Conservation (phyloP, 2,329 filamentous ascomycete genomes). For the Zasmidium angulare region DNA sequence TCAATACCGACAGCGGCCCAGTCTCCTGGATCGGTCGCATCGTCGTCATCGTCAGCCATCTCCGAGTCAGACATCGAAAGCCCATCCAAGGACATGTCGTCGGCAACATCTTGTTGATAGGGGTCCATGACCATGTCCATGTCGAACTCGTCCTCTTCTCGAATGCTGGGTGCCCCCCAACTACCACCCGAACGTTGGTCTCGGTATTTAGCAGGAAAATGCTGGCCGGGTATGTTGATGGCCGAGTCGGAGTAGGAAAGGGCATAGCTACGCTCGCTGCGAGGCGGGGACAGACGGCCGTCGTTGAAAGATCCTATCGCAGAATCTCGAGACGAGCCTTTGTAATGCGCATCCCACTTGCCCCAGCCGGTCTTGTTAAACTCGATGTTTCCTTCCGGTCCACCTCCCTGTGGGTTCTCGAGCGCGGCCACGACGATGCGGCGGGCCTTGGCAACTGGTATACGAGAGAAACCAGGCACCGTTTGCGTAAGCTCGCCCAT, state of each 20-base stretch:
- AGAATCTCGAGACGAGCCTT: conserved; percentile 49
- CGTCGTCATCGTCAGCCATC: conserved; percentile 40
- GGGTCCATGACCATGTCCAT: conserved; percentile 61
- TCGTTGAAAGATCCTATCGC: conserved; percentile 39
- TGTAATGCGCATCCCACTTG: conserved; percentile 82
- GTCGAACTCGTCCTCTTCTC: conserved; percentile 57
- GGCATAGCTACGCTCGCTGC: conserved; percentile 47
- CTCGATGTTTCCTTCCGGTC: conserved; percentile 67
- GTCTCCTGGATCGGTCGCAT: conserved; percentile 93
- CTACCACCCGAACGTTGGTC: conserved; percentile 54
- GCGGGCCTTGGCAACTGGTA: conserved; percentile 85
- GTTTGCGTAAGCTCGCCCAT: conserved; percentile 92
- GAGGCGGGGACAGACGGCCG: conserved; percentile 47
- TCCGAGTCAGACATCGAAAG: conserved; percentile 55
- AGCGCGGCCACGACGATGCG: conserved; percentile 88
- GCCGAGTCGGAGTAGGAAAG: conserved; percentile 35
- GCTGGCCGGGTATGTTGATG: conserved; percentile 31
- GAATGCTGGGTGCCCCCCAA: conserved; percentile 69
- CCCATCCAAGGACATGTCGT: conserved; percentile 89
- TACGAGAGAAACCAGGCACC: conserved; percentile 87
- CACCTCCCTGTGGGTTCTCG: conserved; percentile 69
- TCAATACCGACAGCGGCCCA: conserved; percentile 89
- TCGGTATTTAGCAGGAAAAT: conserved; percentile 24
- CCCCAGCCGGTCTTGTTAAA: conserved; percentile 99
- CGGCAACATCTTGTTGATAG: conserved; percentile 81